Conservation (phyloP, 257 asterid species). For the Fraxinus cuspidata region DNA sequence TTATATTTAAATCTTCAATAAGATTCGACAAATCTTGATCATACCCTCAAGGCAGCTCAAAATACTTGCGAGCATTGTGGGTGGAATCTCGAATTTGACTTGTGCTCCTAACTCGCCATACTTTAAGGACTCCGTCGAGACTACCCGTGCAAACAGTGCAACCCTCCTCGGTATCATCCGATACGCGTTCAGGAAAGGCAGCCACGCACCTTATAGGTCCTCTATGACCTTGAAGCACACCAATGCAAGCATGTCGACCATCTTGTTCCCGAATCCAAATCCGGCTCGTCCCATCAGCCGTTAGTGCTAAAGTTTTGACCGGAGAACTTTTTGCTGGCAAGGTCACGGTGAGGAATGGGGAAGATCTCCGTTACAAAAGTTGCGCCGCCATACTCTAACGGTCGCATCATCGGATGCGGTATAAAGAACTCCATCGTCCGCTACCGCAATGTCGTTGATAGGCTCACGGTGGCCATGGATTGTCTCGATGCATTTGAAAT, state of each 20-base stretch:
- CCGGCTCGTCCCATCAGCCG: constrained; percentile 71
- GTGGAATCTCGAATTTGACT: constrained; percentile 26
- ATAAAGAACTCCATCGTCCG: constrained; percentile 86
- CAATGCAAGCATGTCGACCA: constrained; percentile 64
- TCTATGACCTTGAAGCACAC: constrained; percentile 76
- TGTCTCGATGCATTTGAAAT: constrained; percentile 87
- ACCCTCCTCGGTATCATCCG: constrained; percentile 59
- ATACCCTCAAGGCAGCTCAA: background rate
- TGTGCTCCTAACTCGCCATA: constrained; percentile 62
- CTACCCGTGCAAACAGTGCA: constrained; percentile 84
- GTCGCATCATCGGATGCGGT: constrained; percentile 94
- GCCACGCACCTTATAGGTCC: constrained; percentile 76
- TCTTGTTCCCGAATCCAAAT: constrained; percentile 74
- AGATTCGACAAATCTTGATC: background rate
- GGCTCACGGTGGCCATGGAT: constrained; percentile 88
- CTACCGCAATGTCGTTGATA: constrained; percentile 65
- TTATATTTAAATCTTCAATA: background rate
- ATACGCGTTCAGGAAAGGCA: constrained; percentile 34
- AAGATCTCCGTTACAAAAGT: constrained; percentile 68
- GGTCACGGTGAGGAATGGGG: constrained; percentile 84
- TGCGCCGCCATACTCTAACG: constrained; percentile 83
- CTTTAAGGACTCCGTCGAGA: constrained; percentile 77
- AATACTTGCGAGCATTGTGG: constrained; percentile 52
- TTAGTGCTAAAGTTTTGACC: constrained; percentile 62
- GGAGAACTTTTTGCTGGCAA: constrained; percentile 85